Evolutionary conservation across 1,284 basidiomycete genomes (phyloP).

Genomic region (Schizophyllum commune): DNA sequence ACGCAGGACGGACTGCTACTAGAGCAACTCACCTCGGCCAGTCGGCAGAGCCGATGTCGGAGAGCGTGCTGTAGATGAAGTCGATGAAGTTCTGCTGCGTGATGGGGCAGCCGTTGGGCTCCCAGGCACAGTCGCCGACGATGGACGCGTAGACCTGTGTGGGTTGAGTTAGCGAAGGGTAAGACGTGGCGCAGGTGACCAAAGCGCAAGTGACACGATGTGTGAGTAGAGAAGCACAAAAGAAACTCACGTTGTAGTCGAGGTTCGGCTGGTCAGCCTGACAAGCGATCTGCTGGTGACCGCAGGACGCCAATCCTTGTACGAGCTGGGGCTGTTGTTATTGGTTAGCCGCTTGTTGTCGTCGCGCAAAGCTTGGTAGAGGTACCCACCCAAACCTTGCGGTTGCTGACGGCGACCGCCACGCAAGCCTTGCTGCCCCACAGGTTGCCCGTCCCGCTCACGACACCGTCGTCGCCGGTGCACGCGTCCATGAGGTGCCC

Average conservation of each 20-base stretch:
- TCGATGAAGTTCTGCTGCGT: conserved; percentile 11
- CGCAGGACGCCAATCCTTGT: background rate
- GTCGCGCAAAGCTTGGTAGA: background rate
- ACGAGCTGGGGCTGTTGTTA: background rate
- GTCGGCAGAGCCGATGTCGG: conserved; percentile 3
- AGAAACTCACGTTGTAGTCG: background rate
- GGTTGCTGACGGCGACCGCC: background rate
- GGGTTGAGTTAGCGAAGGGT: background rate
- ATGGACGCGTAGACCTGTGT: conserved; percentile 4
- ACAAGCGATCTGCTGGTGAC: background rate
- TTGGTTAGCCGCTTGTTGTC: background rate
- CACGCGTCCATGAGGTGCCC: background rate
- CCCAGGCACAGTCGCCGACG: background rate
- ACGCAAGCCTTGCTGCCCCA: background rate
- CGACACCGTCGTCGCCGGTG: background rate
- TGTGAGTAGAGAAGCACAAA: background rate
- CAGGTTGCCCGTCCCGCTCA: background rate
- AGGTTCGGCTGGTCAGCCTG: background rate
- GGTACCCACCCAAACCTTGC: background rate
- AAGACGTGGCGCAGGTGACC: no score
- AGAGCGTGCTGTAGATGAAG: conserved; percentile 7
- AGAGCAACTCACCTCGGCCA: conserved; percentile 1
- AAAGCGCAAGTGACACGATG: no score
- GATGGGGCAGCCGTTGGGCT: conserved; percentile 3
- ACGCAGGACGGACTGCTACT: no score